Conservation (phyloP, 2,329 filamentous ascomycete genomes). For the Clonostachys rhizophaga region DNA sequence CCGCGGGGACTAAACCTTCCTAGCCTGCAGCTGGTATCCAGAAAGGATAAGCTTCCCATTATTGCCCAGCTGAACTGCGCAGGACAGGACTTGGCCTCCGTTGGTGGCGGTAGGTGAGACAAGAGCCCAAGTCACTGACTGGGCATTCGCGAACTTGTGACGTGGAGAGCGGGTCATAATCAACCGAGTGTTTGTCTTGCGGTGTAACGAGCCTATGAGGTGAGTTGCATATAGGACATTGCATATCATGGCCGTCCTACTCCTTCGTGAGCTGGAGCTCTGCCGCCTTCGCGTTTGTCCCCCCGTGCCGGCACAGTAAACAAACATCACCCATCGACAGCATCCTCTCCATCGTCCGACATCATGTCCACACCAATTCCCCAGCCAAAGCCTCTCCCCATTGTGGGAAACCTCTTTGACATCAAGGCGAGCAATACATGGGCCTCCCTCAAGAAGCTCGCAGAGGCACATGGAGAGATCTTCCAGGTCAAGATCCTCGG, state of each 20-base stretch:
- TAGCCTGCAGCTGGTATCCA: background rate
- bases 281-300: background rate
- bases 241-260: background rate
- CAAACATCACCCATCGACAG: background rate
- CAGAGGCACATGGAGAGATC: slow-evolving; percentile 28
- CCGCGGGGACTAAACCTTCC: too few species aligned
- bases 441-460: slow-evolving; percentile 25
- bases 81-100: background rate
- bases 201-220: too few species aligned
- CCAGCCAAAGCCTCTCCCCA: slow-evolving; percentile 23
- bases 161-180: background rate
- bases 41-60: background rate
- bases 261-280: background rate
- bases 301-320: background rate
- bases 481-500: slow-evolving; percentile 28
- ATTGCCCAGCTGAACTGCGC: background rate
- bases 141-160: background rate
- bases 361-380: slow-evolving; percentile 26
- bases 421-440: slow-evolving; percentile 27
- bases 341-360: background rate
- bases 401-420: slow-evolving; percentile 29
- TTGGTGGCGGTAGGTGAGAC: background rate
- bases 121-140: background rate
- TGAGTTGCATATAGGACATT: background rate
- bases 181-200: too few species aligned